Conservation (phyloP, 306 rosid genomes). For the Prunus salicina region DNA sequence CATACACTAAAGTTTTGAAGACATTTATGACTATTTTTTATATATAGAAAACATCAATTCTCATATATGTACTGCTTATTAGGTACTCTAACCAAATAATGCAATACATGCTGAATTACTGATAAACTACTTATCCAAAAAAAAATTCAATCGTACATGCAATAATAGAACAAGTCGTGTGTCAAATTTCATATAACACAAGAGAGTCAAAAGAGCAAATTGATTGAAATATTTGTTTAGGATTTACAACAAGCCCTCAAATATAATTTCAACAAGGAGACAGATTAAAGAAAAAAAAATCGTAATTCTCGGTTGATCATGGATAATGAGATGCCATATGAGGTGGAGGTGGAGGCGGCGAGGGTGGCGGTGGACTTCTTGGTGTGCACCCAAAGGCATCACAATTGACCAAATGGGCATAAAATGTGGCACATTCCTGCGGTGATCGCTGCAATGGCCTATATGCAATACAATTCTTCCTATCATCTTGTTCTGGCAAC, state of each 20-base stretch:
- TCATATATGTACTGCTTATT: too few relatives aligned
- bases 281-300: neutral
- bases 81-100: too few relatives aligned
- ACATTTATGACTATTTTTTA: too few relatives aligned
- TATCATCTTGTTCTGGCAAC: constrained; percentile 52
- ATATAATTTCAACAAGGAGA: neutral
- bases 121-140: neutral
- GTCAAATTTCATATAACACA: too few relatives aligned
- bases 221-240: neutral
- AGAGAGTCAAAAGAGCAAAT: too few relatives aligned
- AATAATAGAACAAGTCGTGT: too few relatives aligned
- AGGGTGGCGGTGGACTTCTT: constrained; percentile 21
- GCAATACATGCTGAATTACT: neutral
- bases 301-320: neutral
- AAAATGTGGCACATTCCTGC: constrained; percentile 51
- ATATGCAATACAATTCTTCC: constrained; percentile 60
- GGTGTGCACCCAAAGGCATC: constrained; percentile 43
- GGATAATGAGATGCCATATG: neutral
- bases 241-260: neutral
- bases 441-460: constrained; percentile 62
- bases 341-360: rapidly evolving
- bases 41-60: too few relatives aligned
- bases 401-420: constrained; percentile 52
- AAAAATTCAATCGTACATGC: neutral
- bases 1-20: too few relatives aligned